Conservation (phyloP, 2,329 filamentous ascomycete species). For the Ceratocystis ficicola region DNA sequence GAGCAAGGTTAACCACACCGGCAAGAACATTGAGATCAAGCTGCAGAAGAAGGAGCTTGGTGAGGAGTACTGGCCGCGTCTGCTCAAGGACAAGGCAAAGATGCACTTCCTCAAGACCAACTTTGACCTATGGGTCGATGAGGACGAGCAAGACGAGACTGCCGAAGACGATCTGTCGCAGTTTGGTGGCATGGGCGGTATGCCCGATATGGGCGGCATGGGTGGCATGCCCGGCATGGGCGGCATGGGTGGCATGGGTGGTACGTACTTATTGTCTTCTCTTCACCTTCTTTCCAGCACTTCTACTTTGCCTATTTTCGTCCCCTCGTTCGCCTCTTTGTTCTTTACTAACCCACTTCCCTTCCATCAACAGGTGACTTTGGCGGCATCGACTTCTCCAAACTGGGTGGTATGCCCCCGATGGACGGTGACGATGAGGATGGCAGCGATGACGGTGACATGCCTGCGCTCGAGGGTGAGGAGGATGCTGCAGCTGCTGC, state of each 20-base stretch:
- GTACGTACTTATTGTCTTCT: conserved; percentile 27
- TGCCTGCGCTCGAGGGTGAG: conserved; percentile 63
- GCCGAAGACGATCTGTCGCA: conserved; percentile 68
- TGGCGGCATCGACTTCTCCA: conserved; percentile 85
- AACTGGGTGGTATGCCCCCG: conserved; percentile 47
- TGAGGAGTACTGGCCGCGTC: conserved; percentile 87
- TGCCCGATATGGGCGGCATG: conserved; percentile 42
- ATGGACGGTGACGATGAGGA: conserved; percentile 38
- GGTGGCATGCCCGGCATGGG: conserved; percentile 36
- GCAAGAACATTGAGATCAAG: conserved; percentile 78
- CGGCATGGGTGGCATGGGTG: conserved; percentile 50
- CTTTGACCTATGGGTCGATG: conserved; percentile 98
- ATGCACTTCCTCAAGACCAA: conserved; percentile 95
- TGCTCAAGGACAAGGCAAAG: conserved; percentile 83
- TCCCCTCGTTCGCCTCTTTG: neutral
- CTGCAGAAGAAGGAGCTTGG: conserved; percentile 95
- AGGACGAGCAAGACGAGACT: conserved; percentile 93
- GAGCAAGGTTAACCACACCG: conserved; percentile 78
- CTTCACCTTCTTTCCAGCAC: neutral
- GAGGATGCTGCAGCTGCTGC: conserved; percentile 27
- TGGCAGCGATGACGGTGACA: conserved; percentile 57
- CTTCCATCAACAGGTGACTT: conserved; percentile 47
- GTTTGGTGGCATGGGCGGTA: conserved; percentile 53
- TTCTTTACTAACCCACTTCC: neutral
- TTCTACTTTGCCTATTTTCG: too few species aligned